Evolutionary conservation across 768 basidiomycete genomes (phyloP), one percentile per base, ranked within the genome.

Genomic region (Boletellus sp.): DNA sequence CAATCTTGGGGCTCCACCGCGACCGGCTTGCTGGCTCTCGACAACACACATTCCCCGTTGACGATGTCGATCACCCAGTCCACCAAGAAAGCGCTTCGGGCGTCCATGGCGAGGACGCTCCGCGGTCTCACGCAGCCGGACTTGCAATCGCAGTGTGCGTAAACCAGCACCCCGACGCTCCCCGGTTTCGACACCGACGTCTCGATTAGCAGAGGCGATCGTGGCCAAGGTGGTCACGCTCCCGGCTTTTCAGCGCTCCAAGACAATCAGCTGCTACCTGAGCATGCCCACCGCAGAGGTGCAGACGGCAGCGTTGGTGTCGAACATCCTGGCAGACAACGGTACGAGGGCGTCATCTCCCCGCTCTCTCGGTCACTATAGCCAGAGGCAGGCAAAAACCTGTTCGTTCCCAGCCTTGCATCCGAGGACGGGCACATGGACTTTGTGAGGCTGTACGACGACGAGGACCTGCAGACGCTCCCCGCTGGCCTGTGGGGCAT

Each of bases 271-370:
- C 70, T 91, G 89, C 65, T 91, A 85, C 63, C 72, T 91, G 36
- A 90, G 81, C 66, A 90, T 91, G 89, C 85, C 86, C 11, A 63
- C 75, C 2, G 85, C 77, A 4, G 89, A 91, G 58, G 72, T 83
- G 22, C 76, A 84, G 57, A 90, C 89, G 0, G 60, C 73, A 4
- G 59, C 61, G 0, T 54, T 90, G 32, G 73, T 79, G 11, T 63
- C 74, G 11, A 71, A 71, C 13, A 75, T 90, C 47, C 63, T 90
- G n/a, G 61, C 70, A 19, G 65, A 66, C 57, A 45, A 69, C 10
- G 81, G 87, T 87, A 51, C 38, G 79, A 12, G 42, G n/a, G n/a
- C n/a, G n/a, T n/a, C 5, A 2, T 13, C 3, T 11, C 36, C 34
- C 10, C 26, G 6, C 15, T 46, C 13, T 47, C 24, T 26, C 36